Evolutionary conservation across 2,329 filamentous ascomycete genomes (phyloP).

Genomic region (Venturia nashicola): DNA sequence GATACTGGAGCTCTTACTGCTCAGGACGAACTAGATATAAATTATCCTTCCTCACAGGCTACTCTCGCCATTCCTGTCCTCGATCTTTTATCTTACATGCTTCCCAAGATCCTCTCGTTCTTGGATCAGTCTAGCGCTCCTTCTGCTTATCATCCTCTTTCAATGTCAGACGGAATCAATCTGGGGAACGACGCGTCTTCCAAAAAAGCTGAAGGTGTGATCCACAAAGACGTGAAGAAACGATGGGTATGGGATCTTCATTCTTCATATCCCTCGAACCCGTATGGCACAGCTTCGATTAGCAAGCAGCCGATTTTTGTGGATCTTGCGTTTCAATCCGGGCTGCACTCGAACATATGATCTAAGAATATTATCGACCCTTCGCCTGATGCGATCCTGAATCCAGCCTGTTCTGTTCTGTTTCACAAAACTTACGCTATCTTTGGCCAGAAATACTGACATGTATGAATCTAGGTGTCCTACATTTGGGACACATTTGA

Average conservation of each 20-base stretch:
- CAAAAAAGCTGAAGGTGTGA: background rate
- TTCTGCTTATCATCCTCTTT: background rate
- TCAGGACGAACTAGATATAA: background rate
- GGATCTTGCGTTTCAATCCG: background rate
- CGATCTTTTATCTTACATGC: background rate
- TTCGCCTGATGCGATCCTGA: too few relatives aligned
- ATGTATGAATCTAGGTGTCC: conserved; percentile 16
- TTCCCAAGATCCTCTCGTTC: background rate
- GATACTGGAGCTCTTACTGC: background rate
- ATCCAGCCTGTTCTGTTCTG: background rate
- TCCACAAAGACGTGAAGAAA: background rate
- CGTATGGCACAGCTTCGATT: background rate
- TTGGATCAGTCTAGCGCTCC: background rate
- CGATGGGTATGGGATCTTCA: background rate
- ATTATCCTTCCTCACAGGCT: background rate
- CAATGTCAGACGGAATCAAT: background rate
- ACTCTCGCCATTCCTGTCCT: background rate
- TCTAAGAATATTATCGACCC: background rate
- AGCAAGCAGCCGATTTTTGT: background rate
- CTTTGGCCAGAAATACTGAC: background rate
- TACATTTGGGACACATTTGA: conserved; percentile 41
- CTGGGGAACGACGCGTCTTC: background rate
- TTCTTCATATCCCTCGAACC: background rate
- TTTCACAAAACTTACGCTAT: background rate
- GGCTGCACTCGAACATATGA: background rate